A percentile compares a stretch with the other conserved stretches of the same genome.
Conservation (phyloP, 352 stramenopile species). For the Phytophthora megakarya region DNA sequence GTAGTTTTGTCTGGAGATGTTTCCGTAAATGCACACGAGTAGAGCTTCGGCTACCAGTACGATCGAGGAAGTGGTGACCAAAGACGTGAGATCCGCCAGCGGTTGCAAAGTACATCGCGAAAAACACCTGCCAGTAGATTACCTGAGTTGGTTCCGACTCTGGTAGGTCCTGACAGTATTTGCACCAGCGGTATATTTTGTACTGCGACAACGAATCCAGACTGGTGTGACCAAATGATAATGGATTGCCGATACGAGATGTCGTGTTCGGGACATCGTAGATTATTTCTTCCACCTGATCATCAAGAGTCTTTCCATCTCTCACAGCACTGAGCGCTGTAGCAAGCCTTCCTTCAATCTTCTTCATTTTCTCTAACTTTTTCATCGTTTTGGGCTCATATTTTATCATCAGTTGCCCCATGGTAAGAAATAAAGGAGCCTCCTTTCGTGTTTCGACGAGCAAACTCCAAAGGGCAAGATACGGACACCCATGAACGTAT, state of each 20-base stretch:
- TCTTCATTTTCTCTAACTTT: conserved; percentile 82
- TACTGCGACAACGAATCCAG: conserved; percentile 67
- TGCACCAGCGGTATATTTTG: conserved; percentile 74
- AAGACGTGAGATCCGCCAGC: conserved; percentile 54
- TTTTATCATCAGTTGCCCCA: conserved; percentile 75
- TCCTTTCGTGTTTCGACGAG: conserved; percentile 82
- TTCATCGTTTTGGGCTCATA: conserved; percentile 80
- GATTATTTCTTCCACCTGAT: conserved; percentile 26
- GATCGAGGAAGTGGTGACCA: conserved; percentile 68
- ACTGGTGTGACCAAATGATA: conserved; percentile 52
- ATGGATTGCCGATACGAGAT: conserved; percentile 20
- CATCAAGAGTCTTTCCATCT: conserved; percentile 23
- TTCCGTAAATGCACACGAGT: conserved; percentile 57
- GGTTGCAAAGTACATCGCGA: conserved; percentile 73
- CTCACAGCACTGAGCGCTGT: conserved; percentile 43
- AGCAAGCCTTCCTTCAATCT: conserved; percentile 58
- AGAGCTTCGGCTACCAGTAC: conserved; percentile 31
- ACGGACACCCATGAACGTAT: conserved; percentile 69
- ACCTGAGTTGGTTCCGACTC: conserved; percentile 57
- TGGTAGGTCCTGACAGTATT: conserved; percentile 63
- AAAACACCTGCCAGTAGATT: conserved; percentile 77
- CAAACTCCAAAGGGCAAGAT: conserved; percentile 68
- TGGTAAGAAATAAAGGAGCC: conserved; percentile 61
- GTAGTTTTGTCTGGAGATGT: conserved; percentile 59
- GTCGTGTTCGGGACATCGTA: conserved; percentile 8